Base-by-base conservation (phyloP, 768 basidiomycete species). In the Pisolithus sp. region DNA sequence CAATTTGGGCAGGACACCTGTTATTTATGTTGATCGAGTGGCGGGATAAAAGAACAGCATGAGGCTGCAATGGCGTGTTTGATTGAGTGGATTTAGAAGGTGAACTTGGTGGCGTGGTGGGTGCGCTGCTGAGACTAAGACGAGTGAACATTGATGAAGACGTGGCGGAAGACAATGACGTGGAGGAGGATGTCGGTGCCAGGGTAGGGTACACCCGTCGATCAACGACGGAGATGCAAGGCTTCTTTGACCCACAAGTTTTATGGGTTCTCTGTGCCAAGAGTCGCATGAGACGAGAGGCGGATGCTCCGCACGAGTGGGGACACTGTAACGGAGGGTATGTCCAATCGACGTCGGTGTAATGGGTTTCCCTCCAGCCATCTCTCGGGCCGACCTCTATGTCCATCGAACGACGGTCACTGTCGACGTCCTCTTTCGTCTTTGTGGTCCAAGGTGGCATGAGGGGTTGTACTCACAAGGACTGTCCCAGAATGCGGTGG, bases 211-310 rank as follows among this genome's bases (percentile, higher is more conserved):
- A 43, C 31, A 44, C 41, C 30, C 39, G 48, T 18, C n/a, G 40
- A 40, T 18, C 34, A 9, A 41, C 8, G 4, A 51, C 37, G 49
- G 49, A 4, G 44, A 42, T 26, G 15, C 24, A 26, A 20, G n/a
- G 15, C 20, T 23, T 49, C 20, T 18, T n/a, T 5, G 49, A 40
- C 40, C 44, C 30, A 17, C 39, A 18, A 26, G 9, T 46, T 34
- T n/a, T 36, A 21, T 49, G 49, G 38, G 26, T 18, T 44, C 53
- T 47, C 51, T 50, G 21, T 52, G 48, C 47, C 53, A 57, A 56
- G 15, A 57, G 51, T 56, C 62, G 56, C 30, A 65, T 45, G 46
- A 65, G 62, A 48, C 64, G 38, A 40, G 64, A 65, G 53, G 53
- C 62, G 9, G 60, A 64, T 26, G 64, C 64, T 37, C 65, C 65